These are phyloP conservation scores for Candida golubevii DNA, from an alignment of 805 yeast genomes.

Conservation along the genomic window DNA sequence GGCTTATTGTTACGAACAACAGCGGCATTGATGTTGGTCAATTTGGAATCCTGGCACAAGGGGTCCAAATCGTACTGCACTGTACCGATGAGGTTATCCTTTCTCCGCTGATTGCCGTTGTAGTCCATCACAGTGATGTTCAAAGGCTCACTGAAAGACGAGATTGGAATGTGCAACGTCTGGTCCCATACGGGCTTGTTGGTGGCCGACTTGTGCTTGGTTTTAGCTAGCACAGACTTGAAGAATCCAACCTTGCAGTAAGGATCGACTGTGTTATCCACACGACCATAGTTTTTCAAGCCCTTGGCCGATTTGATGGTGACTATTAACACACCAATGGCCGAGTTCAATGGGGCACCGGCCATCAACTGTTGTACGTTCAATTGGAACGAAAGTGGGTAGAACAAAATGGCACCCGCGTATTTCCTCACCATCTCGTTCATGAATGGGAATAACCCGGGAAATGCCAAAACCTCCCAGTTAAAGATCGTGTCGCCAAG, in stretches of 20 bases:
- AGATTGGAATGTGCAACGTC: slow-evolving; percentile 62
- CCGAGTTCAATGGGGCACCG: slow-evolving; percentile 72
- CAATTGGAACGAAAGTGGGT: slow-evolving; percentile 90
- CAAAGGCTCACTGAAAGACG: slow-evolving; percentile 78
- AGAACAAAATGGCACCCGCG: slow-evolving; percentile 81
- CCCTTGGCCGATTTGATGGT: slow-evolving; percentile 62
- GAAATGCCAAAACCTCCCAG: slow-evolving; percentile 82
- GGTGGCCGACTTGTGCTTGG: slow-evolving; percentile 66
- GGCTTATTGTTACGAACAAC: slow-evolving; percentile 79
- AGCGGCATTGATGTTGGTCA: slow-evolving; percentile 46
- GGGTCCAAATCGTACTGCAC: slow-evolving; percentile 69
- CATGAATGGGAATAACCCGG: slow-evolving; percentile 80
- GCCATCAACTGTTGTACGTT: slow-evolving; percentile 87
- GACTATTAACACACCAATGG: slow-evolving; percentile 81
- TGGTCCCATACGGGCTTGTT: slow-evolving; percentile 81
- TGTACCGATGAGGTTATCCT: slow-evolving; percentile 78
- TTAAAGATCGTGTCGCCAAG: slow-evolving; percentile 84
- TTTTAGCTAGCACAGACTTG: slow-evolving; percentile 57
- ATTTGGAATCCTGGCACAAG: slow-evolving; percentile 50
- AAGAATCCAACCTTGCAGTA: slow-evolving; percentile 70
- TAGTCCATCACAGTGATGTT: slow-evolving; percentile 67
- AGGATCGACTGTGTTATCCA: slow-evolving; percentile 86
- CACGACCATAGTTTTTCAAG: slow-evolving; percentile 62
- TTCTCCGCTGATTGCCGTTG: slow-evolving; percentile 57
- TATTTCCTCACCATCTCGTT: slow-evolving; percentile 82